These are phyloP conservation scores for Dianthus caryophyllus DNA, from an alignment of 148 eudicot genomes.

Conservation along the genomic window DNA sequence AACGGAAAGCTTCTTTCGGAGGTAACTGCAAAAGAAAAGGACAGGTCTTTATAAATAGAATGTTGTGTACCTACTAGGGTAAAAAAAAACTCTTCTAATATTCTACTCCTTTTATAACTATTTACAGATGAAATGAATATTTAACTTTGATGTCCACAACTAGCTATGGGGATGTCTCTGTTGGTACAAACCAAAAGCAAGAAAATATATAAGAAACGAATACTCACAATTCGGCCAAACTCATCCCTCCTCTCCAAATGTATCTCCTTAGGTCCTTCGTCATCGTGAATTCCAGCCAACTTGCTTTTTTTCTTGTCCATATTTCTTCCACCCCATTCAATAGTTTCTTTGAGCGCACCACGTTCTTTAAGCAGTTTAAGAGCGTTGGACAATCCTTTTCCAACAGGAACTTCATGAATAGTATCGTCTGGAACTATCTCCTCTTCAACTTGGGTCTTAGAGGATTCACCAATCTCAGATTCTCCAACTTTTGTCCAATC, in stretches of 20 bases:
- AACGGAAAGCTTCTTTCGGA: conserved; percentile 91
- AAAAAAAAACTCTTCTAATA: not conserved
- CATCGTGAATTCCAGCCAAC: conserved; percentile 70
- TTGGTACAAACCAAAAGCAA: not conserved
- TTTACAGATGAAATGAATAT: not conserved
- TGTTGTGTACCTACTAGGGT: not conserved
- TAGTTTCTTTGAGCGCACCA: conserved; percentile 78
- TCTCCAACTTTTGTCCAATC: conserved; percentile 62
- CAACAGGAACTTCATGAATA: conserved; percentile 79
- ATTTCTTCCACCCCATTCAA: conserved; percentile 98
- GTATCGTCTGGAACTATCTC: conserved; percentile 60
- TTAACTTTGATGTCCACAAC: not conserved
- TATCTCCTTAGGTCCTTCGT: conserved; percentile 63
- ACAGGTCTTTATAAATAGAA: conserved; percentile 14
- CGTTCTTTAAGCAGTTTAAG: conserved; percentile 73
- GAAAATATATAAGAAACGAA: conserved; percentile 11
- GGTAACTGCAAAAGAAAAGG: conserved; percentile 54
- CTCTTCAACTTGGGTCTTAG: conserved; percentile 40
- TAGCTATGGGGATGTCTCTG: not conserved
- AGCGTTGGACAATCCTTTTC: conserved; percentile 81
- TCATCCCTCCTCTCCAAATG: conserved; percentile 88
- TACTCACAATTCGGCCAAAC: conserved; percentile 89
- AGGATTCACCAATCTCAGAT: conserved; percentile 33
- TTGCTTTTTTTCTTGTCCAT: conserved; percentile 99
- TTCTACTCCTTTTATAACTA: not conserved